phyloP scores from a whole-genome alignment of 2,329 filamentous ascomycete species.

The Aschersonia sp. region DNA sequence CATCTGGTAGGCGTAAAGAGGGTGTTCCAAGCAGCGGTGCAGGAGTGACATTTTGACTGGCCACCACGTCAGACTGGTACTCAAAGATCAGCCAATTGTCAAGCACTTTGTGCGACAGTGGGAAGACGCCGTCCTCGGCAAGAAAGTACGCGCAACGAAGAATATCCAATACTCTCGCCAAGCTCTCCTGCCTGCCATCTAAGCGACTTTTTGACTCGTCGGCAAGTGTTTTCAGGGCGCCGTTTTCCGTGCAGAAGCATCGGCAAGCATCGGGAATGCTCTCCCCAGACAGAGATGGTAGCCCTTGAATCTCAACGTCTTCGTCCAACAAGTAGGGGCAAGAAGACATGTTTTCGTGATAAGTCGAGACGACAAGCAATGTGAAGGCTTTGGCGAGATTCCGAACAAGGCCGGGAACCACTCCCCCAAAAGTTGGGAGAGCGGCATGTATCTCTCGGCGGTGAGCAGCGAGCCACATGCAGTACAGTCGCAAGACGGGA shows the following conservation, averaged over 20 bases:
- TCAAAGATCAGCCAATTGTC: slow-evolving; percentile 18
- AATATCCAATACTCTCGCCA: slow-evolving; percentile 33
- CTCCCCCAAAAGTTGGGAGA: slow-evolving; percentile 26
- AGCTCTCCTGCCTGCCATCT: slow-evolving; percentile 18
- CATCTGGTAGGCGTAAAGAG: no score
- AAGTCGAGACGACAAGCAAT: slow-evolving; percentile 28
- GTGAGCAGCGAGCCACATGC: slow-evolving; percentile 36
- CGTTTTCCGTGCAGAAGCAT: slow-evolving; percentile 19
- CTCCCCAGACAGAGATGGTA: slow-evolving; percentile 25
- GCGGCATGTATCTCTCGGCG: slow-evolving; percentile 31
- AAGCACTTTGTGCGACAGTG: slow-evolving; percentile 17
- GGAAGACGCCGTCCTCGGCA: slow-evolving; percentile 23
- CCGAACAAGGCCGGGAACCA: slow-evolving; percentile 30
- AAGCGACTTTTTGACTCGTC: slow-evolving; percentile 16
- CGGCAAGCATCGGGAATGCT: slow-evolving; percentile 24
- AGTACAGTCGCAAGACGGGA: slow-evolving; percentile 36
- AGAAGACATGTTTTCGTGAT: slow-evolving; percentile 21
- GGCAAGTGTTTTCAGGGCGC: slow-evolving; percentile 24
- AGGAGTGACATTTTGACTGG: no score
- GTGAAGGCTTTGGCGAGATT: slow-evolving; percentile 31
- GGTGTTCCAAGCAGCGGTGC: no score
- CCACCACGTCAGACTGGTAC: slow-evolving; percentile 9
- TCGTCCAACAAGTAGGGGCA: slow-evolving; percentile 36
- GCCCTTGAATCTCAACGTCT: slow-evolving; percentile 30
- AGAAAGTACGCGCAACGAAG: slow-evolving; percentile 33